Percentiles rank a stretch among this genome's conserved stretches.
Conservation (phyloP, 2,329 filamentous ascomycete species). For the Trichoderma pleuroti region DNA sequence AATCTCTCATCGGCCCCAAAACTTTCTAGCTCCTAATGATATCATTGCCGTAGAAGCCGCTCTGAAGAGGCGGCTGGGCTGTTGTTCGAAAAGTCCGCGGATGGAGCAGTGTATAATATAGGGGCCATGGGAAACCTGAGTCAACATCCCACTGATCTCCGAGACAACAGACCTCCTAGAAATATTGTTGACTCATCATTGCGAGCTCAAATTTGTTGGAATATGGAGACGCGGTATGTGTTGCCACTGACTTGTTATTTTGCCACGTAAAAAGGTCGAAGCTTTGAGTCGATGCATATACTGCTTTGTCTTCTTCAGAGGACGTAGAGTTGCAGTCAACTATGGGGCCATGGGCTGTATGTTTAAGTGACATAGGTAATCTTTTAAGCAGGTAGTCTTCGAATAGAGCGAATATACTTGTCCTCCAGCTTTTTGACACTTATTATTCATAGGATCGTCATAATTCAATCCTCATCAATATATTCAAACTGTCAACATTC, state of each 20-base stretch:
- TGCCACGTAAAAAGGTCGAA: not conserved
- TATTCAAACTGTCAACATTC: not conserved
- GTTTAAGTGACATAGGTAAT: too few species aligned
- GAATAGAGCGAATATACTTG: not conserved
- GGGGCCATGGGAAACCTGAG: not conserved
- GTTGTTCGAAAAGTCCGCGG: not conserved
- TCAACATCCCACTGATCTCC: not conserved
- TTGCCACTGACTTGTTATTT: not conserved
- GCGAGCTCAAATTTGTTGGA: not conserved
- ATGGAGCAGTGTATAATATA: not conserved
- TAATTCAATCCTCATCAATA: not conserved
- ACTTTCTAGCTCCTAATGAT: not conserved
- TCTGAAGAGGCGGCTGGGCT: not conserved
- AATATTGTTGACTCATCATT: not conserved
- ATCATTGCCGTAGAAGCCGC: not conserved
- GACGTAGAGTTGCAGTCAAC: too few species aligned
- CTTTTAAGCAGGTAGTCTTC: not conserved
- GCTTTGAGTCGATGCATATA: not conserved
- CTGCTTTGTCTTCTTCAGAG: too few species aligned
- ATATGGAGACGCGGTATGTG: not conserved
- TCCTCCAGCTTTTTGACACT: too few species aligned
- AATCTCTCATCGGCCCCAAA: not conserved
- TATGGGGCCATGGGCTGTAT: too few species aligned
- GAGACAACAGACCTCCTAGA: not conserved
- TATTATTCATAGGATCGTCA: not conserved